phyloP scores from a whole-genome alignment of 495 filamentous ascomycete genomes.

The Aspergillus carlsbadensis region DNA sequence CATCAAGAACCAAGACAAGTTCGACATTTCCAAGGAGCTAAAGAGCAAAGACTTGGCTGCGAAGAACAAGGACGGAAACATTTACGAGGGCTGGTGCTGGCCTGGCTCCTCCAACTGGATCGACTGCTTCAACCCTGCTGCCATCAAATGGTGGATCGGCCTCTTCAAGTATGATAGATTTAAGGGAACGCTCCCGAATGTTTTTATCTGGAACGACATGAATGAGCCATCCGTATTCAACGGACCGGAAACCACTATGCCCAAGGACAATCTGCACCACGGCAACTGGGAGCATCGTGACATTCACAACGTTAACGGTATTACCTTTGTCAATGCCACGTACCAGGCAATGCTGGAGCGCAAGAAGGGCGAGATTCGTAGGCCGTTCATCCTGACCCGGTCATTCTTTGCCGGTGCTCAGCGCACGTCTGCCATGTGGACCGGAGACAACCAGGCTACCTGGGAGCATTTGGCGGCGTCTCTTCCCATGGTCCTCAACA shows the following conservation, averaged over 20 bases:
- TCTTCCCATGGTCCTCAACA: constrained; percentile 88
- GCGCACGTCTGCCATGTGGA: constrained; percentile 94
- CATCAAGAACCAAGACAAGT: constrained; percentile 86
- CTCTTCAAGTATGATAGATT: constrained; percentile 87
- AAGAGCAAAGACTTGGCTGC: constrained; percentile 79
- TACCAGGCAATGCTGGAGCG: constrained; percentile 78
- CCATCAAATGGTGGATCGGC: constrained; percentile 81
- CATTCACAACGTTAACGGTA: constrained; percentile 89
- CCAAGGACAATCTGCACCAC: constrained; percentile 91
- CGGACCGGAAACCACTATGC: constrained; percentile 93
- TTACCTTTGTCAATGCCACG: constrained; percentile 92
- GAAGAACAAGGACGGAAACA: constrained; percentile 83
- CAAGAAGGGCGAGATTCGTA: constrained; percentile 72
- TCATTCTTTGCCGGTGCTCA: constrained; percentile 90
- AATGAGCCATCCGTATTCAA: constrained; percentile 99
- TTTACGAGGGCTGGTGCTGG: constrained; percentile 98
- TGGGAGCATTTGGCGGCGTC: constrained; percentile 88
- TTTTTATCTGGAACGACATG: constrained; percentile 99
- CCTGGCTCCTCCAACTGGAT: constrained; percentile 95
- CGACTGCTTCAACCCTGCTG: constrained; percentile 87
- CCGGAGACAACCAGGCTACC: constrained; percentile 89
- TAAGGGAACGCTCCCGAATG: constrained; percentile 76
- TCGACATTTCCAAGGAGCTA: constrained; percentile 73
- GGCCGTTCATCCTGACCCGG: constrained; percentile 90
- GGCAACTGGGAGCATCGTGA: constrained; percentile 96